phyloP scores from a whole-genome alignment of 73 alveolate genomes.

The Durusdinium trenchii region DNA sequence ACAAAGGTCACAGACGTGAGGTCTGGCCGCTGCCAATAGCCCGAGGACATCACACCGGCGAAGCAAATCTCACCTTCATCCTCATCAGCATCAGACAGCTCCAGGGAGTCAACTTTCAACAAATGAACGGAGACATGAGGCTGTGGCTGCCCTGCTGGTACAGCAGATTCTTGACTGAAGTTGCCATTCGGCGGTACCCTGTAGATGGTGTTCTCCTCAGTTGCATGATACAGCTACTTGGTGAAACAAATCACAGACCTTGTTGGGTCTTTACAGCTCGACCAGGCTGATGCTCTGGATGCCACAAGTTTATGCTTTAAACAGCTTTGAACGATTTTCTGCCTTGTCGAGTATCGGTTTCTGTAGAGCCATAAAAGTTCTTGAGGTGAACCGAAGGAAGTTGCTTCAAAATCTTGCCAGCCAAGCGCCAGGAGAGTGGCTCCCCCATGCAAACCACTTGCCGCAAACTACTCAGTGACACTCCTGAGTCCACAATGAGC shows the following conservation, averaged over 20 bases:
- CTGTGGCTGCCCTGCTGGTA: slow-evolving; percentile 62
- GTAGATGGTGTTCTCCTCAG: slow-evolving; percentile 56
- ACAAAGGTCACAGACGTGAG: slow-evolving; percentile 50
- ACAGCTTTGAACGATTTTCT: too few relatives aligned
- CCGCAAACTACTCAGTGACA: slow-evolving; percentile 9
- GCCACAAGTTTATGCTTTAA: too few relatives aligned
- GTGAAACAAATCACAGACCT: too few relatives aligned
- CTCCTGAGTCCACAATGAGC: slow-evolving; percentile 45
- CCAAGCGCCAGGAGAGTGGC: slow-evolving; percentile 67
- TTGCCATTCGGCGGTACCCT: background rate
- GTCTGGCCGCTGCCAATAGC: slow-evolving; percentile 42
- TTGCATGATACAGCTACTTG: too few relatives aligned
- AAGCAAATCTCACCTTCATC: slow-evolving; percentile 57
- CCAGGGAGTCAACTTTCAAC: slow-evolving; percentile 23
- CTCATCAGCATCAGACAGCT: background rate
- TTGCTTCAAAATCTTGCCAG: slow-evolving; percentile 10
- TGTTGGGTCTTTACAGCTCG: too few relatives aligned
- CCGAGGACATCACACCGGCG: slow-evolving; percentile 47
- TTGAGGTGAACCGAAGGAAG: slow-evolving; percentile 18
- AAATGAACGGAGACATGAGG: slow-evolving; percentile 55
- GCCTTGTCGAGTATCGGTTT: slow-evolving; percentile 14
- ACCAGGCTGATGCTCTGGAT: too few relatives aligned
- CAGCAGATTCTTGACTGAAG: background rate
- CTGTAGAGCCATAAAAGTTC: slow-evolving; percentile 79
- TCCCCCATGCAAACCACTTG: slow-evolving; percentile 78